Conservation (phyloP, 1,284 basidiomycete species). For the Stygiomarasmius scandens region DNA sequence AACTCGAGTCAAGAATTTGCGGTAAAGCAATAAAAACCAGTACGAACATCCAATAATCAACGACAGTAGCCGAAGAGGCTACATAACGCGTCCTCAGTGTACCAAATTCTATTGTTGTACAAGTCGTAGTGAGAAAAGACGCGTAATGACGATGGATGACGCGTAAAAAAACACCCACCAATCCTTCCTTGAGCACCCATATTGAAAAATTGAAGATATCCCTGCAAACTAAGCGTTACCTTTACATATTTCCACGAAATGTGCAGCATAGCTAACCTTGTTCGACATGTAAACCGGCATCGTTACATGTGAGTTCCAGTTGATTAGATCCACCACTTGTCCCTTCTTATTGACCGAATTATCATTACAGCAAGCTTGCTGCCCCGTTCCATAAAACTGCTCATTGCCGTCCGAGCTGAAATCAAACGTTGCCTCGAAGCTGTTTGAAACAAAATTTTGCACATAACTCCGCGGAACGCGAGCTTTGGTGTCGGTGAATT, state of each 20-base stretch:
- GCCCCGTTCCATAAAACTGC: constrained; percentile 41
- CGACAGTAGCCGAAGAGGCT: constrained; percentile 37
- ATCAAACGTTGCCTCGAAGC: constrained; percentile 39
- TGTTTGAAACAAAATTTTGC: constrained; percentile 37
- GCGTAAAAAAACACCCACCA: constrained; percentile 24
- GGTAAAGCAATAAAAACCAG: neutral
- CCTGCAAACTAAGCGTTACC: constrained; percentile 24
- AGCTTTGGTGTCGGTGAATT: constrained; percentile 41
- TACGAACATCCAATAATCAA: constrained; percentile 43
- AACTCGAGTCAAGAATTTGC: neutral
- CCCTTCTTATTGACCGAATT: constrained; percentile 46
- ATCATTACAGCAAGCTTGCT: constrained; percentile 45
- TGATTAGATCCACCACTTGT: constrained; percentile 42
- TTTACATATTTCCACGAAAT: neutral
- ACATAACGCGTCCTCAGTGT: constrained; percentile 38
- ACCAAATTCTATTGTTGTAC: constrained; percentile 34
- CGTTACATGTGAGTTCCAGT: constrained; percentile 45
- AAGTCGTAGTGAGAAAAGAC: neutral
- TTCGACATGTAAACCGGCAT: constrained; percentile 45
- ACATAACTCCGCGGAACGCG: constrained; percentile 37
- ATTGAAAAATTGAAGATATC: constrained; percentile 45
- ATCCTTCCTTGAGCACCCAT: constrained; percentile 42
- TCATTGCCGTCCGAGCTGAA: constrained; percentile 39
- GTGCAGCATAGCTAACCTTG: constrained; percentile 25
- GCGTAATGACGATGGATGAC: neutral